Percentiles rank a stretch among this genome's conserved stretches.
Conservation (phyloP, 352 stramenopile species). For the Globisporangium canariense region DNA sequence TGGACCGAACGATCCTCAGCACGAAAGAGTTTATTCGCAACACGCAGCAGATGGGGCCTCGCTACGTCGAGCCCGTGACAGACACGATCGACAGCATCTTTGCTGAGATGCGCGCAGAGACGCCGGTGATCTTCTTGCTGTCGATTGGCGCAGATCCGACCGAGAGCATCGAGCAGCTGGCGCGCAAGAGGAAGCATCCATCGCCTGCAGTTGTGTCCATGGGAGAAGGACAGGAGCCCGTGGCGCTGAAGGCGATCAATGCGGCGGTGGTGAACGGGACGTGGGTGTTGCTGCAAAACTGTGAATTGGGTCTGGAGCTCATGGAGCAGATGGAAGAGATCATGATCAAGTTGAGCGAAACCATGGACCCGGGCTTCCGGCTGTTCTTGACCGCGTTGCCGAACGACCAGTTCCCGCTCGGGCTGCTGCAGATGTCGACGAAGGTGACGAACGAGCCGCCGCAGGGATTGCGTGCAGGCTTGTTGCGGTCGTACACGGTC, state of each 20-base stretch:
- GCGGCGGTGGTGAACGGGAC: slow-evolving; percentile 95
- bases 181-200: slow-evolving; percentile 95
- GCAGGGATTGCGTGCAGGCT: slow-evolving; percentile 91
- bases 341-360: slow-evolving; percentile 93
- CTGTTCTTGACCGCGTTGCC: slow-evolving; percentile 98
- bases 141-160: slow-evolving; percentile 97
- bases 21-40: slow-evolving; percentile 98
- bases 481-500: slow-evolving; percentile 96
- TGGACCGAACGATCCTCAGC: slow-evolving; percentile 97
- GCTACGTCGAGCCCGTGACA: slow-evolving; percentile 98
- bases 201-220: slow-evolving; percentile 96
- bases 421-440: slow-evolving; percentile 98
- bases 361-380: slow-evolving; percentile 95
- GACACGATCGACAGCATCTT: slow-evolving; percentile 99
- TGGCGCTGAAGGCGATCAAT: slow-evolving; percentile 97
- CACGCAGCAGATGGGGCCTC: slow-evolving; percentile 94
- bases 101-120: slow-evolving; percentile 93
- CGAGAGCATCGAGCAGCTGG: slow-evolving; percentile 96
- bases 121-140: slow-evolving; percentile 97
- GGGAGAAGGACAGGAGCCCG: slow-evolving; percentile 97
- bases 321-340: slow-evolving; percentile 99
- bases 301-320: slow-evolving; percentile 95
- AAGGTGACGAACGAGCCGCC: slow-evolving; percentile 99
- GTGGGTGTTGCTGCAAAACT: slow-evolving; percentile 99
- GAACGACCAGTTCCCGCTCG: slow-evolving; percentile 95